Evolutionary conservation across 2,329 filamentous ascomycete genomes (phyloP).

Genomic region (Diaporthe australafricana): DNA sequence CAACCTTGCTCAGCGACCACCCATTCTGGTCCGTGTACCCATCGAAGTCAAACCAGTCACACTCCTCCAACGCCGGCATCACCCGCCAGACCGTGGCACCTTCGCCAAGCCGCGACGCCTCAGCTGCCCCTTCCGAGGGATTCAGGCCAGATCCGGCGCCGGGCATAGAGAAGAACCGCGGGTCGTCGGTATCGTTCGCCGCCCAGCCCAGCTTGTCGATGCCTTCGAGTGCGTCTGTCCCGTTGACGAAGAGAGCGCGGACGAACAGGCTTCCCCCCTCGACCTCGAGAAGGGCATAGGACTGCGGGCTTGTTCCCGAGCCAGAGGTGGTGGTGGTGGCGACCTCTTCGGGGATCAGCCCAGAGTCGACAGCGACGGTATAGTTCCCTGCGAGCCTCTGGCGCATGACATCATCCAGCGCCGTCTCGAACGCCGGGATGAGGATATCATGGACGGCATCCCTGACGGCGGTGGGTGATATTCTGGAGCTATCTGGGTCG

Average conservation of each 20-base stretch:
- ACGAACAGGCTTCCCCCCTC: background rate
- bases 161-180: background rate
- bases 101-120: background rate
- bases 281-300: background rate
- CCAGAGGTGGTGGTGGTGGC: background rate
- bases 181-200: background rate
- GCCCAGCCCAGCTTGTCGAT: conserved; percentile 8
- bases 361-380: background rate
- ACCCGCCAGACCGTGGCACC: background rate
- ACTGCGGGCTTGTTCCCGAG: background rate
- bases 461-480: background rate
- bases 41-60: conserved; percentile 13
- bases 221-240: conserved; percentile 10
- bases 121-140: background rate
- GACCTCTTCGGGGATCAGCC: background rate
- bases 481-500: background rate
- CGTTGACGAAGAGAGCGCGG: conserved; percentile 7
- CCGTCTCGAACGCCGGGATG: background rate
- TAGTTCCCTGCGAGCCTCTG: background rate
- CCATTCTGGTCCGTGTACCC: conserved; percentile 2
- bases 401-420: background rate
- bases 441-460: conserved; percentile 1
- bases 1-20: conserved; percentile 7
- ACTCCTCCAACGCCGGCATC: background rate
- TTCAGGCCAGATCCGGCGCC: background rate